Conservation (phyloP, 2,329 filamentous ascomycete species). For the Diaporthe ilicicola region DNA sequence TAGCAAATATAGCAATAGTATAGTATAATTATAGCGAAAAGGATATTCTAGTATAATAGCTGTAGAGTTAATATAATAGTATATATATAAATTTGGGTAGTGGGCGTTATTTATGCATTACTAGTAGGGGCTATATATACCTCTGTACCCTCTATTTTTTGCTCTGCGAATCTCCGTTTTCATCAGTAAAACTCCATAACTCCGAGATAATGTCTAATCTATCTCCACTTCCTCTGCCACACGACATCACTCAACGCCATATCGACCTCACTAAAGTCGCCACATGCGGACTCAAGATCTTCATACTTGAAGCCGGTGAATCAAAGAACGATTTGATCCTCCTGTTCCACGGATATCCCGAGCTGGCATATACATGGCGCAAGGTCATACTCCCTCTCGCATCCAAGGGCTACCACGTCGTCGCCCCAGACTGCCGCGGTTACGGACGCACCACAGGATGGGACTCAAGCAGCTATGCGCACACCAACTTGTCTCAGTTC, state of each 20-base stretch:
- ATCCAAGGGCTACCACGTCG: constrained; percentile 67
- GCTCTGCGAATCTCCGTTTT: too few species aligned
- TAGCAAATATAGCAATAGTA: too few species aligned
- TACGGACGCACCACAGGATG: constrained; percentile 73
- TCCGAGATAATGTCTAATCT: constrained; percentile 8
- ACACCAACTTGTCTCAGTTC: constrained; percentile 63
- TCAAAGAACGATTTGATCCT: constrained; percentile 62
- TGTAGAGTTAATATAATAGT: too few species aligned
- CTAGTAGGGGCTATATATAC: too few species aligned
- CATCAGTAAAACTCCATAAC: background rate
- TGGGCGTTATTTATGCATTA: too few species aligned
- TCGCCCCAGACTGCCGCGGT: constrained; percentile 73
- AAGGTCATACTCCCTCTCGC: constrained; percentile 69
- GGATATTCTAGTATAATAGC: too few species aligned
- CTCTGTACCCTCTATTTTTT: too few species aligned
- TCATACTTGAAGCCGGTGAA: constrained; percentile 64
- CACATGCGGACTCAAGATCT: constrained; percentile 66
- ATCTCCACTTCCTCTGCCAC: constrained; percentile 50
- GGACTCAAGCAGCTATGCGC: constrained; percentile 65
- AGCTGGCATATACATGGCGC: constrained; percentile 75
- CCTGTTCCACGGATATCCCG: constrained; percentile 73
- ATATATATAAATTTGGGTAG: too few species aligned
- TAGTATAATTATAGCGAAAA: too few species aligned
- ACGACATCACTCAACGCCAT: constrained; percentile 62
- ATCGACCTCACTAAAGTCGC: constrained; percentile 52